These are phyloP conservation scores for Globisporangium paddicum DNA, from an alignment of 352 stramenopile species.

Conservation along the genomic window DNA sequence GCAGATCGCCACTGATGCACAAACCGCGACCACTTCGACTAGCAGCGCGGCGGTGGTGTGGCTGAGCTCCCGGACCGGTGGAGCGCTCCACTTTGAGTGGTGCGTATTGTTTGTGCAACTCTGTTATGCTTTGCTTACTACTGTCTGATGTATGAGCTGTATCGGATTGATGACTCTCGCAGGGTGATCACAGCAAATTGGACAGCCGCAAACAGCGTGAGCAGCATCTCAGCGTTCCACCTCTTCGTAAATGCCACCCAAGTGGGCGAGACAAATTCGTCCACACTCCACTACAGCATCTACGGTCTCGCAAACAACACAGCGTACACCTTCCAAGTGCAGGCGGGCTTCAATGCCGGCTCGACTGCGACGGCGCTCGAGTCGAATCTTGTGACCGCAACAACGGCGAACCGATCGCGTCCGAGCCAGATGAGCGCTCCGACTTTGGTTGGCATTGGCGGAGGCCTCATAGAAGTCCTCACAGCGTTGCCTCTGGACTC, in stretches of 20 bases:
- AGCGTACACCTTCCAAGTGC: constrained; percentile 9
- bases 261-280: background rate
- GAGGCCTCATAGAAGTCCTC: background rate
- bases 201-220: background rate
- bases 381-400: background rate
- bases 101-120: background rate
- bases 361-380: constrained; percentile 4
- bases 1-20: background rate
- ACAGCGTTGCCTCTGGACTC: background rate
- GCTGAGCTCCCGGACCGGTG: constrained; percentile 9
- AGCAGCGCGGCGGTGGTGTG: background rate
- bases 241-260: constrained; percentile 2
- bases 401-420: background rate
- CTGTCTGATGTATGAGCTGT: background rate
- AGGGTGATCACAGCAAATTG: constrained; percentile 8
- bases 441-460: background rate
- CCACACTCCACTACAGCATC: background rate
- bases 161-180: background rate
- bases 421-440: background rate
- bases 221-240: constrained; percentile 7
- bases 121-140: background rate
- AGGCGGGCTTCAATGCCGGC: background rate
- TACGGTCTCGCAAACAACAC: constrained; percentile 11
- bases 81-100: constrained; percentile 8
- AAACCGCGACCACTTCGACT: background rate